Percentiles rank a stretch among this genome's conserved stretches.
These are phyloP conservation scores for Tricholoma sp. DNA, from an alignment of 768 basidiomycete genomes.

Conservation along the genomic window DNA sequence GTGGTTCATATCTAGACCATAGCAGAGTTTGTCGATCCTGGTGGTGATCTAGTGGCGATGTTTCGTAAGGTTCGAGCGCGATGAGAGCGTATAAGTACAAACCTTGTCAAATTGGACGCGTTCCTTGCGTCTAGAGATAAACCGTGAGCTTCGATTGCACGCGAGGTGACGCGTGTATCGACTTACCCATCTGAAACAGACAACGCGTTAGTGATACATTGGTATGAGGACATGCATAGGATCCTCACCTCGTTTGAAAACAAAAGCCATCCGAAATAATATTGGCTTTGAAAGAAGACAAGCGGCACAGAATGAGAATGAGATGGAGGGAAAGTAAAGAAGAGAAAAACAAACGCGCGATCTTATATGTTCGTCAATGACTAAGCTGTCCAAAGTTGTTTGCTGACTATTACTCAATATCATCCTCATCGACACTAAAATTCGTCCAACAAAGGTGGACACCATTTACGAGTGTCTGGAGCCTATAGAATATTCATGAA, in stretches of 20 bases:
- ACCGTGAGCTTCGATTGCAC: conserved; percentile 17
- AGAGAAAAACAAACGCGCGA: conserved; percentile 20
- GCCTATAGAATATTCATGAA: background rate
- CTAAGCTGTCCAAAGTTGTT: conserved; percentile 18
- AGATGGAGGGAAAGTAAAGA: conserved; percentile 18
- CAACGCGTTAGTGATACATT: background rate
- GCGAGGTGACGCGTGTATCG: conserved; percentile 31
- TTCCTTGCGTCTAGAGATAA: conserved; percentile 67
- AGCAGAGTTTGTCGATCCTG: conserved; percentile 86
- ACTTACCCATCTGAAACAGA: conserved; percentile 43
- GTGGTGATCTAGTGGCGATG: conserved; percentile 64
- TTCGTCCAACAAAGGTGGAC: conserved; percentile 7
- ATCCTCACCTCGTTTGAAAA: conserved; percentile 37
- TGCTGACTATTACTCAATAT: conserved; percentile 2
- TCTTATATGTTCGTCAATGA: conserved; percentile 26
- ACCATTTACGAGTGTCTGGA: background rate
- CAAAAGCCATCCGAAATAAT: conserved; percentile 26
- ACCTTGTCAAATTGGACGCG: conserved; percentile 93
- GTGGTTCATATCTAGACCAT: conserved; percentile 89
- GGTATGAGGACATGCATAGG: background rate
- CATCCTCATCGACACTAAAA: background rate
- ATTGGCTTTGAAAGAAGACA: conserved; percentile 1
- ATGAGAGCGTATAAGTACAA: conserved; percentile 15
- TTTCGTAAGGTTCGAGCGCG: conserved; percentile 12
- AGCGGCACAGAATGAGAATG: too few relatives aligned